Evolutionary conservation across 768 basidiomycete genomes (phyloP).

Genomic region (Harrya chromipes): DNA sequence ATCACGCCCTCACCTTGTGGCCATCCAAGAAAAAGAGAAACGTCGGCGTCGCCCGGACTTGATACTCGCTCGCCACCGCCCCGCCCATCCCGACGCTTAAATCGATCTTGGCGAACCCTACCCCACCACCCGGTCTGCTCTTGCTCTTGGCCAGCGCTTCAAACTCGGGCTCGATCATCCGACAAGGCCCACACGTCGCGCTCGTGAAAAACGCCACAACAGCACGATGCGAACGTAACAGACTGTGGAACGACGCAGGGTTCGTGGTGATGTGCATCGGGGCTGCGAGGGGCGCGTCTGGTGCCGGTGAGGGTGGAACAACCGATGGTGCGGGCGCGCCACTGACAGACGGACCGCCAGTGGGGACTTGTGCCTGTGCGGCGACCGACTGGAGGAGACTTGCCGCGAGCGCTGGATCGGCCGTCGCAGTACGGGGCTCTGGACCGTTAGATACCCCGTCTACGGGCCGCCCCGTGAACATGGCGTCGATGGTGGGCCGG

Average conservation of each 20-base stretch:
- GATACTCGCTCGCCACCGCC: constrained; percentile 58
- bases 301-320: constrained; percentile 25
- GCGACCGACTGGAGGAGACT: constrained; percentile 58
- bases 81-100: constrained; percentile 63
- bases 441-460: constrained; percentile 31
- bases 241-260: constrained; percentile 62
- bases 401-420: constrained; percentile 49
- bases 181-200: constrained; percentile 72
- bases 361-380: constrained; percentile 50
- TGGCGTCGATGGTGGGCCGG: constrained; percentile 86
- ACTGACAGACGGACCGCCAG: constrained; percentile 10
- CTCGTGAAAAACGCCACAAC: constrained; percentile 83
- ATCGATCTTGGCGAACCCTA: constrained; percentile 85
- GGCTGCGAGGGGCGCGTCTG: constrained; percentile 48
- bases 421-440: constrained; percentile 28
- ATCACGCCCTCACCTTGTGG: constrained; percentile 50
- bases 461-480: constrained; percentile 57
- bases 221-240: constrained; percentile 64
- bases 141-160: constrained; percentile 72
- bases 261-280: constrained; percentile 76
- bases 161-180: constrained; percentile 80
- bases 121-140: constrained; percentile 41
- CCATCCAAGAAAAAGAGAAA: constrained; percentile 86
- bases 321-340: constrained; percentile 6
- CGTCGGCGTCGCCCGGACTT: constrained; percentile 78